phyloP scores from a whole-genome alignment of 108 stramenopile species.

The Stephanodiscus triporus region DNA sequence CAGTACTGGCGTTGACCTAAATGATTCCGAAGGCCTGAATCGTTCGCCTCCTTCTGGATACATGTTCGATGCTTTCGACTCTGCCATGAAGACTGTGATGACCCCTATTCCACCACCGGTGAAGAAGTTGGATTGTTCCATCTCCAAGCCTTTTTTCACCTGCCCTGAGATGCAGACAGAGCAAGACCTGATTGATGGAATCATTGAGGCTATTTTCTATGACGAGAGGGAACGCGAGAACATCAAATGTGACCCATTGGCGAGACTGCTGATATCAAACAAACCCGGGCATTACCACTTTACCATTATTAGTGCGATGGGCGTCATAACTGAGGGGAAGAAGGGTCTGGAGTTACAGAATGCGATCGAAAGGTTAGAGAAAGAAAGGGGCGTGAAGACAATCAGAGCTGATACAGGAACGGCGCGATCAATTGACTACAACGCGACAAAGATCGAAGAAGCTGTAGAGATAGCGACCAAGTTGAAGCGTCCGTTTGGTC shows the following conservation, averaged over 20 bases:
- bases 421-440: slow-evolving; percentile 84
- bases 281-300: slow-evolving; percentile 82
- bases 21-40: slow-evolving; percentile 19
- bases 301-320: slow-evolving; percentile 87
- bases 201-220: slow-evolving; percentile 83
- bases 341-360: slow-evolving; percentile 76
- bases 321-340: slow-evolving; percentile 90
- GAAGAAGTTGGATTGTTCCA: slow-evolving; percentile 2
- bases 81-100: slow-evolving; percentile 17
- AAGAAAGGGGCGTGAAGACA: slow-evolving; percentile 66
- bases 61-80: slow-evolving; percentile 18
- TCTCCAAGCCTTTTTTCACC: slow-evolving; percentile 49
- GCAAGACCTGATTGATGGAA: slow-evolving; percentile 80
- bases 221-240: slow-evolving; percentile 61
- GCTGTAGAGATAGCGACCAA: slow-evolving; percentile 53
- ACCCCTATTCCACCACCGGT: slow-evolving; percentile 17
- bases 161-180: slow-evolving; percentile 62
- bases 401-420: slow-evolving; percentile 89
- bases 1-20: slow-evolving; percentile 21
- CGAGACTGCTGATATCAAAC: slow-evolving; percentile 76
- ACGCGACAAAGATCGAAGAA: slow-evolving; percentile 79
- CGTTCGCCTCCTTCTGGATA: slow-evolving; percentile 11
- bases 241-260: slow-evolving; percentile 71
- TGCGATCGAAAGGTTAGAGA: slow-evolving; percentile 69
- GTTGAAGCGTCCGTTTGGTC: slow-evolving; percentile 67